Evolutionary conservation across 805 yeast species (phyloP), one percentile per base, ranked within the genome.

Genomic region (Kuraishia molischiana): DNA sequence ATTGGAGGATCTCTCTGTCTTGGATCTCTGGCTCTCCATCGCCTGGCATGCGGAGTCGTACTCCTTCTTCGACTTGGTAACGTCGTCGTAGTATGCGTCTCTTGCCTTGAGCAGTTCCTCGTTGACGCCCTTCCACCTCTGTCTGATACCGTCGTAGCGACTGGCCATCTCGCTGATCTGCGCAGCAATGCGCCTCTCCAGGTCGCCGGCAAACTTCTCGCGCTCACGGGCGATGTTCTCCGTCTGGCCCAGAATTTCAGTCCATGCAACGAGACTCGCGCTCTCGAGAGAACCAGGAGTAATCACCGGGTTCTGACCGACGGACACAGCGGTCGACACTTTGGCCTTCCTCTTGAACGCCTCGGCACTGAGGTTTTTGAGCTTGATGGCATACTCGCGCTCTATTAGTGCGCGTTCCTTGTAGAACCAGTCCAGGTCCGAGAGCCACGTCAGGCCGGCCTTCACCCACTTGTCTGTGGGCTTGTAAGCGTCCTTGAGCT

Each of bases 221-320:
- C 77, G 78, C 47, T 84, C 94, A 38, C 68, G 73, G 28, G 95
- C 80, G 29, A 84, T 72, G 19, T 69, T 62, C 57, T 89, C 97
- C 1, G 95, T 85, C 52, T 85, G 92, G 3, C 82, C 69, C 41
- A 90, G 68, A 5, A 89, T 73, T 45, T 86, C 95, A 33, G 74
- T 85, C 98, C 98, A 90, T 2, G 95, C 74, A 10, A 85, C 95
- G 44, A 89, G 61, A 13, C 84, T 68, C 0, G 96, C 95, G 45
- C 84, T 72, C 53, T 92, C 97, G 36, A 90, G 64, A 0, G 97
- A 86, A 0, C 99, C 98, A 0, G 98, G 97, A 0, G 99, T 92
- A 32, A 85, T 73, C 31, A 77, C 72, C 0, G 99, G 98, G 14
- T 74, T 73, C 42, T 85, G 95, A 19, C 99, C 99, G 2, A 92